These are phyloP conservation scores for Endocalyx cinctus DNA, from an alignment of 2,329 filamentous ascomycete genomes.

Conservation along the genomic window DNA sequence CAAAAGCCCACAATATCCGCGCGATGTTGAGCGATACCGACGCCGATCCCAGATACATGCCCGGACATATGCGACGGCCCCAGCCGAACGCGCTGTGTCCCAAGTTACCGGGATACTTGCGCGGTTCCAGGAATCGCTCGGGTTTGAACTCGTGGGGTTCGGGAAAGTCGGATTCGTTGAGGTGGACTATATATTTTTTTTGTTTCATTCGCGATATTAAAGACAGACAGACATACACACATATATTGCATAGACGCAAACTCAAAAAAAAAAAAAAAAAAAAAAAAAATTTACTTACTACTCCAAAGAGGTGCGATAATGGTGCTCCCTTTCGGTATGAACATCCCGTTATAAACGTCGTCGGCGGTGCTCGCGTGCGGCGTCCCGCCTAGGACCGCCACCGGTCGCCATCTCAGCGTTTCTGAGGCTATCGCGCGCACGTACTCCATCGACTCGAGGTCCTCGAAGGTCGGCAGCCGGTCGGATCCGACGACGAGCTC, in stretches of 20 bases:
- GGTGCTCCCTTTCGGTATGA: constrained; percentile 38
- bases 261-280: constrained; percentile 1
- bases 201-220: too few relatives aligned
- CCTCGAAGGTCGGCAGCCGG: constrained; percentile 32
- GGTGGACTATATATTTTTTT: constrained; percentile 35
- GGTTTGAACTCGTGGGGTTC: constrained; percentile 13
- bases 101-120: constrained; percentile 30
- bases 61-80: constrained; percentile 36
- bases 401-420: constrained; percentile 36
- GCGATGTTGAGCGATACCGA: constrained; percentile 43
- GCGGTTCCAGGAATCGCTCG: constrained; percentile 6
- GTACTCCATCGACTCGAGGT: constrained; percentile 29
- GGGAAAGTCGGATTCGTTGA: constrained; percentile 37
- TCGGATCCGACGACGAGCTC: constrained; percentile 33
- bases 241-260: too few relatives aligned
- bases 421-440: constrained; percentile 33
- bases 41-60: constrained; percentile 47
- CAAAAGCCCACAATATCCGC: constrained; percentile 50
- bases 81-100: constrained; percentile 38
- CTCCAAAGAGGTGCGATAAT: constrained; percentile 39
- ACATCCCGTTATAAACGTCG: constrained; percentile 36
- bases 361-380: constrained; percentile 42
- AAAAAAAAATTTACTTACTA: constrained; percentile 25
- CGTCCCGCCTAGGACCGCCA: constrained; percentile 39
- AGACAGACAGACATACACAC: too few relatives aligned